These are phyloP conservation scores for Kuraishia hungarica DNA, from an alignment of 805 yeast genomes.

Conservation along the genomic window DNA sequence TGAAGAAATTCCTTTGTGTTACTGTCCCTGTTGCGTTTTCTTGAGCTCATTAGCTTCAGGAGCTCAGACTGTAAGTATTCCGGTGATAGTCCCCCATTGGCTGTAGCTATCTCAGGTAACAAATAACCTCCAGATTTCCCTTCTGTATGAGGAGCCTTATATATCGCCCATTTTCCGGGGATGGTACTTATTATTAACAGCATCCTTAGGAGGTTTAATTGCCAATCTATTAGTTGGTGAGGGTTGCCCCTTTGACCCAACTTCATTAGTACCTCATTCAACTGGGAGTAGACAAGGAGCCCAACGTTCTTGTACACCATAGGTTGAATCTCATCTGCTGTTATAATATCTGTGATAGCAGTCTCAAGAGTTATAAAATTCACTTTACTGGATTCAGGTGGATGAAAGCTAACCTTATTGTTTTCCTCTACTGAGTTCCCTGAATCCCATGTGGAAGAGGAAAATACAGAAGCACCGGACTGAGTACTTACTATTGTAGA, in stretches of 20 bases:
- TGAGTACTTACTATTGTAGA: neutral
- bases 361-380: constrained; percentile 7
- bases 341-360: constrained; percentile 12
- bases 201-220: constrained; percentile 40
- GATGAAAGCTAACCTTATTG: neutral
- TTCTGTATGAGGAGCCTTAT: constrained; percentile 5
- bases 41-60: constrained; percentile 9
- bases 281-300: constrained; percentile 15
- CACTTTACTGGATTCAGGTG: neutral
- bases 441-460: neutral
- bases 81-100: neutral
- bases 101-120: neutral
- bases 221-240: constrained; percentile 36
- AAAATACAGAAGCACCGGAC: neutral
- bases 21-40: neutral
- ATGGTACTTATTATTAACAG: constrained; percentile 26
- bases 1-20: constrained; percentile 5
- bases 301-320: constrained; percentile 11
- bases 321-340: constrained; percentile 2
- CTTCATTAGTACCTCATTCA: constrained; percentile 11
- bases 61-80: constrained; percentile 14
- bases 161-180: constrained; percentile 3
- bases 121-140: neutral
- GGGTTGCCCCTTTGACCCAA: constrained; percentile 2
- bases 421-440: neutral